A percentile compares a stretch with the other conserved stretches of the same genome.
Conservation (phyloP, 768 basidiomycete genomes). For the Podaxis sp. region DNA sequence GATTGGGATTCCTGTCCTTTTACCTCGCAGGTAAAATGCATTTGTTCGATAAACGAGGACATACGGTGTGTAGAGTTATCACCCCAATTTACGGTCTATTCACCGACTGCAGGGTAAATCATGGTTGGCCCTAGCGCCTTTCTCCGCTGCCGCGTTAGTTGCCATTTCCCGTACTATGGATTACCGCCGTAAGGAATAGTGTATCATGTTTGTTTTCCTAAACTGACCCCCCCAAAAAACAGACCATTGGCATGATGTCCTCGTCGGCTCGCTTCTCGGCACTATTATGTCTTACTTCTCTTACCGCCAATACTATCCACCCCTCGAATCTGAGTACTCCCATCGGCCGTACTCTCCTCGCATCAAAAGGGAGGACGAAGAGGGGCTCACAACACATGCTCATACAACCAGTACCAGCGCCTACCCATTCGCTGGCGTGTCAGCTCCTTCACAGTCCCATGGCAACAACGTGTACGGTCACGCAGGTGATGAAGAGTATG, state of each 20-base stretch:
- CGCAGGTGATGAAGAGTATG: constrained; percentile 21
- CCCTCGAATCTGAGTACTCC: constrained; percentile 54
- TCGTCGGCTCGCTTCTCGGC: constrained; percentile 76
- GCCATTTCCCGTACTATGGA: constrained; percentile 91
- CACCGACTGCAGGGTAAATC: constrained; percentile 54
- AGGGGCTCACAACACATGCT: constrained; percentile 35
- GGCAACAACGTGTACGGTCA: not conserved
- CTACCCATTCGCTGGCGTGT: not conserved
- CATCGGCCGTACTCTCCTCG: constrained; percentile 75
- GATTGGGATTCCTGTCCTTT: constrained; percentile 82
- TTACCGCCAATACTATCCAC: constrained; percentile 83
- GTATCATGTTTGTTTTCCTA: not conserved
- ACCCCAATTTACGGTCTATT: constrained; percentile 7
- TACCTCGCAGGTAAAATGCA: constrained; percentile 93
- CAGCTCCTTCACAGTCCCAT: constrained; percentile 13
- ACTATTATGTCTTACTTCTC: constrained; percentile 64
- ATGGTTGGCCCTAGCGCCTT: constrained; percentile 78
- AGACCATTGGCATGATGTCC: constrained; percentile 88
- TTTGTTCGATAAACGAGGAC: constrained; percentile 78
- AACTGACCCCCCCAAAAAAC: not conserved
- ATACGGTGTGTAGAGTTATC: constrained; percentile 40
- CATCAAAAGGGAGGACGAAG: constrained; percentile 41
- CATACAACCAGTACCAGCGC: not conserved
- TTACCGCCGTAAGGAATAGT: constrained; percentile 61
- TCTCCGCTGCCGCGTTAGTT: constrained; percentile 72